Evolutionary conservation across 352 stramenopile species (phyloP).

Genomic region (Thraustochytrium sp.): DNA sequence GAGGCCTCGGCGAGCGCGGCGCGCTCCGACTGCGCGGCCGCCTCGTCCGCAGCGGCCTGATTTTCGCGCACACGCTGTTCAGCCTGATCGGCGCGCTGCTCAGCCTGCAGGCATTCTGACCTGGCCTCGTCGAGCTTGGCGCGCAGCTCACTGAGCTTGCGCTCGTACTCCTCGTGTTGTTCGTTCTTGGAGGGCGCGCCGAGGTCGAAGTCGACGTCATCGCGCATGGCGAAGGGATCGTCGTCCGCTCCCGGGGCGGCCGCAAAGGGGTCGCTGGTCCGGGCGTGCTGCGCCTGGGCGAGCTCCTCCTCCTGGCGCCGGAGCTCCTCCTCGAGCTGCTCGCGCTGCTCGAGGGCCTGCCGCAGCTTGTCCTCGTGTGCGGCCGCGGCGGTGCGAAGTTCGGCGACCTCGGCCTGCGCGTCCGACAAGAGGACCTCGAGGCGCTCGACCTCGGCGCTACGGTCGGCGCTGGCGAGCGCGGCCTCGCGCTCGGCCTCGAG

Average conservation of each 20-base stretch:
- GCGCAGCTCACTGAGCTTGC: not conserved
- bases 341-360: not conserved
- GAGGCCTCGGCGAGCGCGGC: not conserved
- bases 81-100: not conserved
- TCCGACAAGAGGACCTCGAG: not conserved
- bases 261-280: too few relatives aligned
- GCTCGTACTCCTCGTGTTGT: not conserved
- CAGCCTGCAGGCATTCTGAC: not conserved
- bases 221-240: too few relatives aligned
- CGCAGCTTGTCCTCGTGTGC: not conserved
- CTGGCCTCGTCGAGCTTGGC: not conserved
- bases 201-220: not conserved
- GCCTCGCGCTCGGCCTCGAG: not conserved
- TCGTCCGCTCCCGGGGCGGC: too few relatives aligned
- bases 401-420: not conserved
- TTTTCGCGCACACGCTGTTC: not conserved
- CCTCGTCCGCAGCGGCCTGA: not conserved
- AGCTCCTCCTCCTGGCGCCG: not conserved
- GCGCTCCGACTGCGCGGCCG: not conserved
- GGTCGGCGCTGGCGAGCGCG: not conserved
- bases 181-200: too few relatives aligned
- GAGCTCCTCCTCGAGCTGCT: not conserved
- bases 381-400: not conserved
- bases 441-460: not conserved
- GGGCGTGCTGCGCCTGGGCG: not conserved